Base-by-base conservation (phyloP, 2,329 filamentous ascomycete genomes). In the Epichloe scottii region DNA sequence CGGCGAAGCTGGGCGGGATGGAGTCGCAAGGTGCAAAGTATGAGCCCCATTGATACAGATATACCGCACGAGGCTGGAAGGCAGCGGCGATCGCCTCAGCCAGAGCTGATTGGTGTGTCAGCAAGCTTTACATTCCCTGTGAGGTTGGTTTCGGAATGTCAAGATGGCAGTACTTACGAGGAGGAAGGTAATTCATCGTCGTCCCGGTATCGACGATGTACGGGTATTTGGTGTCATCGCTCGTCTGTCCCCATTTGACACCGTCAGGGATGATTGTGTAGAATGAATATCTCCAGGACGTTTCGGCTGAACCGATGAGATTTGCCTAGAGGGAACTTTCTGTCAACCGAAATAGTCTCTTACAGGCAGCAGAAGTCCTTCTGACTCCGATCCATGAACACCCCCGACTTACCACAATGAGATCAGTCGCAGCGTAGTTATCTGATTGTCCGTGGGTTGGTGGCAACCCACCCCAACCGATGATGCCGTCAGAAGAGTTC, bases 161-260 rank as follows among this genome's bases (percentile, higher is more conserved):
- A 5, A 12, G 34, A 12, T 10, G 19, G 6, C 34, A 21, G 17
- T 23, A 63, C 70, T 65, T 57, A 75, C 74, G 62, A 11, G 70
- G 69, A 11, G 75, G 75, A 1, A 78, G 60, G 54, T 75, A 73
- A 54, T 71, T 72, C 58, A 76, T 66, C 0, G 75, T 74, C 2
- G 75, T 77, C 34, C 73, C 73, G 15, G 71, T 76, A 60, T 78
- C 75, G 47, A 78, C 63, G 48, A 78, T 74, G 57, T 71, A 75
- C 4, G 72, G 72, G 49, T 70, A 72, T 57, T 69, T 72, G 35
- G 63, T 68, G 17, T 58, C 63, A 53, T 72, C 69, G 2, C 63
- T 68, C 4, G 64, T 70, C 40, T 66, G 62, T 23, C 67, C 74
- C 58, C 67, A 76, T 53, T 62, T 61, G 53, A 76, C 64, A 3